These are phyloP conservation scores for Solanum aculeatissimum DNA, from an alignment of 305 asterid species.

Conservation along the genomic window DNA sequence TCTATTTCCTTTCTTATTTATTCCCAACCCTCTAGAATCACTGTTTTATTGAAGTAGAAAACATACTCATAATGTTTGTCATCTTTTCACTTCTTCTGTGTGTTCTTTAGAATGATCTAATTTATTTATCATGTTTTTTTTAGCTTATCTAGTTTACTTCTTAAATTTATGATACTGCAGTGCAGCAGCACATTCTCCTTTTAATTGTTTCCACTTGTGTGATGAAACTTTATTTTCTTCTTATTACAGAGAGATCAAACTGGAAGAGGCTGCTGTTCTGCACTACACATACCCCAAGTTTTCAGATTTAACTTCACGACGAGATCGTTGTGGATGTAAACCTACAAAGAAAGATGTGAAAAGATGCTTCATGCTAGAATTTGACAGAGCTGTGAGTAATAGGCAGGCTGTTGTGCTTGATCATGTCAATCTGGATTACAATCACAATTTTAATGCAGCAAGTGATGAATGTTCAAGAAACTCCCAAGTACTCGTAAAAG, in stretches of 20 bases:
- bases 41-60: neutral
- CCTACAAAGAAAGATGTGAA: conserved; percentile 92
- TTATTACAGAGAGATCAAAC: conserved; percentile 63
- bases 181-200: neutral
- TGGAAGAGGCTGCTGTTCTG: conserved; percentile 87
- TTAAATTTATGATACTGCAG: neutral
- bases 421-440: neutral
- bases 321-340: conserved; percentile 96
- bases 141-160: neutral
- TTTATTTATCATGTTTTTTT: neutral
- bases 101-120: neutral
- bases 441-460: neutral
- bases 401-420: neutral
- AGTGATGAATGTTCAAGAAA: neutral
- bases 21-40: neutral
- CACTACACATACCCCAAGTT: conserved; percentile 85
- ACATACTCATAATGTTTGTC: neutral
- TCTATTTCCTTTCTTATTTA: neutral
- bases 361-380: conserved; percentile 91
- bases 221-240: neutral
- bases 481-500: neutral
- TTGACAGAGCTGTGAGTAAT: conserved; percentile 81
- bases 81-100: neutral
- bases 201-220: neutral
- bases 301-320: conserved; percentile 87